Conservation (phyloP, 768 basidiomycete species). For the Mrakia gelida region DNA sequence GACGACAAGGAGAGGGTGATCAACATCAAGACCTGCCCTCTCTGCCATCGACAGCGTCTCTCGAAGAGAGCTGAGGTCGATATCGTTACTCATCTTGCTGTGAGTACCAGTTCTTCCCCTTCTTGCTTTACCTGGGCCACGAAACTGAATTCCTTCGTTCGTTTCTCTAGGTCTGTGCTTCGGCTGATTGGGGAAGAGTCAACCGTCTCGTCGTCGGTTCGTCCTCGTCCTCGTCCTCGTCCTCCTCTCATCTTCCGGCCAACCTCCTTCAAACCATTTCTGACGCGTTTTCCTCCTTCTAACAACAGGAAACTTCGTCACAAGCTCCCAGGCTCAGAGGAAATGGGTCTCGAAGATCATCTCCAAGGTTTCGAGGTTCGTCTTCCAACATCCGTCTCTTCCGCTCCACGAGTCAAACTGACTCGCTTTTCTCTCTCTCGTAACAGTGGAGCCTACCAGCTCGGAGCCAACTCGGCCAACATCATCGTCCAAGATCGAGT, state of each 20-base stretch:
- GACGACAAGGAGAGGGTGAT: slow-evolving; percentile 68
- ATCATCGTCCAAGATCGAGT: slow-evolving; percentile 85
- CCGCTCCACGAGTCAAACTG: neutral
- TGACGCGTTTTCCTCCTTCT: neutral
- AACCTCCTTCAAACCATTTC: neutral
- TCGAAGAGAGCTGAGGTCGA: slow-evolving; percentile 85
- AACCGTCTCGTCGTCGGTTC: slow-evolving; percentile 87
- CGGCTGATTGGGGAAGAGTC: slow-evolving; percentile 83
- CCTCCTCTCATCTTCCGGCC: no score
- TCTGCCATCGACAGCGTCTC: slow-evolving; percentile 84
- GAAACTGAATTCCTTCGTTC: no score
- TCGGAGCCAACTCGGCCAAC: slow-evolving; percentile 96
- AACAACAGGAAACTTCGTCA: neutral
- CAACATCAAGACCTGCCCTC: slow-evolving; percentile 88
- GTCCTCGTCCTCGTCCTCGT: slow-evolving; percentile 67
- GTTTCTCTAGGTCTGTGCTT: slow-evolving; percentile 62
- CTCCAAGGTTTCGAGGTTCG: slow-evolving; percentile 38
- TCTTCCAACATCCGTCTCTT: no score
- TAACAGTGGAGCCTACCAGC: slow-evolving; percentile 66
- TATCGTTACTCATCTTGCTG: slow-evolving; percentile 92
- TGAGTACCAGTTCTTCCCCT: neutral
- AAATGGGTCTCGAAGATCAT: slow-evolving; percentile 95
- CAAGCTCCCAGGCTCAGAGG: slow-evolving; percentile 75
- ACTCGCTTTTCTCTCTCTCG: neutral
- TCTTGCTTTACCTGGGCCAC: neutral